phyloP scores from a whole-genome alignment of 306 rosid species.

The Ziziphus jujuba region DNA sequence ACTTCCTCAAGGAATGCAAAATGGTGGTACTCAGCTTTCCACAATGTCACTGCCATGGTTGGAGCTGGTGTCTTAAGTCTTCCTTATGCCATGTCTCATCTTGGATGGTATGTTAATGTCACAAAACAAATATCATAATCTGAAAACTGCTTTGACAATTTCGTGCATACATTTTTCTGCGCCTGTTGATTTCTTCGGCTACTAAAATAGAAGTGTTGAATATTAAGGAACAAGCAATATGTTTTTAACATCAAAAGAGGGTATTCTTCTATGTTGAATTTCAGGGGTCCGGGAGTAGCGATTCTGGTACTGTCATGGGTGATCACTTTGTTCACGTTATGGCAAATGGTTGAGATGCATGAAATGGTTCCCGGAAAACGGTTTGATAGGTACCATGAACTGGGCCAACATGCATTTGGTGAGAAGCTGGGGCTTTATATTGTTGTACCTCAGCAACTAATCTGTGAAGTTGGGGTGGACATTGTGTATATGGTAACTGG shows the following conservation, averaged over 20 bases:
- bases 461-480: conserved; percentile 61
- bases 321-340: conserved; percentile 62
- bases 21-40: conserved; percentile 91
- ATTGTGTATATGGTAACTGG: conserved; percentile 77
- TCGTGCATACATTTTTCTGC: no score
- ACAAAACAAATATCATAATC: no score
- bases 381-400: conserved; percentile 72
- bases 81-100: conserved; percentile 68
- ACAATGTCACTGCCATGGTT: conserved; percentile 86
- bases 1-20: conserved; percentile 77
- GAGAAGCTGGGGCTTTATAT: conserved; percentile 70
- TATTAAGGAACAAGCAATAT: no score
- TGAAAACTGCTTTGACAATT: no score
- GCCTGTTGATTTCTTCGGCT: no score
- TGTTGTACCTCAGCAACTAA: conserved; percentile 78
- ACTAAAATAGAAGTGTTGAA: not conserved
- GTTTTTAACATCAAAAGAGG: no score
- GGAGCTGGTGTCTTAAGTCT: conserved; percentile 85
- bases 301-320: conserved; percentile 60
- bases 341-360: conserved; percentile 91
- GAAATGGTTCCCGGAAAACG: conserved; percentile 81
- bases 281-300: conserved; percentile 73
- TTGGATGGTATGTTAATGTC: conserved; percentile 54
- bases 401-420: conserved; percentile 79
- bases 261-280: not conserved